These are phyloP conservation scores for Colletotrichum tropicale DNA, from an alignment of 2,329 filamentous ascomycete species.

Conservation along the genomic window DNA sequence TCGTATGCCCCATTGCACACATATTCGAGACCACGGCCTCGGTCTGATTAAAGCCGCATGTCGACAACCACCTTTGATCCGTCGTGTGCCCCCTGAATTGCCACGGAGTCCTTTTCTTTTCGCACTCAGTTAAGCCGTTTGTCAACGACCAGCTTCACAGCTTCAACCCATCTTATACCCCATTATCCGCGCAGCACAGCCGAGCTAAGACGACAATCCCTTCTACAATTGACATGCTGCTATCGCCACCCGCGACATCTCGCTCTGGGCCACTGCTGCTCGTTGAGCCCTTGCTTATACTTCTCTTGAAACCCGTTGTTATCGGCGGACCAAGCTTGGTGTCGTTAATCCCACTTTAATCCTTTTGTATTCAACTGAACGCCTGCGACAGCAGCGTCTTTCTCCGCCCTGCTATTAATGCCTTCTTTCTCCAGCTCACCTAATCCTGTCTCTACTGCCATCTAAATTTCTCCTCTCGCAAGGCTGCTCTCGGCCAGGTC, in stretches of 20 bases:
- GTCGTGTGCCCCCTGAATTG: background rate
- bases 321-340: no score
- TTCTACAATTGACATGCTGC: background rate
- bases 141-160: background rate
- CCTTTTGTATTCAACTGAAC: no score
- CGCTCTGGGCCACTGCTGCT: no score
- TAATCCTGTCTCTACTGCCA: background rate
- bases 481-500: background rate
- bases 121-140: background rate
- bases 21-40: background rate
- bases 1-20: background rate
- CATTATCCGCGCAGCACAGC: background rate
- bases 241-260: background rate
- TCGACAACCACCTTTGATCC: background rate
- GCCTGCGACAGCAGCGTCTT: background rate
- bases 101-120: background rate
- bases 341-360: no score
- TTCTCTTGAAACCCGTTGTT: no score
- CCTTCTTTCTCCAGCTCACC: background rate
- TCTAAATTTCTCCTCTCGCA: background rate
- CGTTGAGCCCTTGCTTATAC: no score
- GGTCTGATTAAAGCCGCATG: background rate
- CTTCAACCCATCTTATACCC: background rate
- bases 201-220: background rate
- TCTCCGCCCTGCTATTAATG: background rate